phyloP scores from a whole-genome alignment of 106 monocot genomes.

The Platanthera guangdongensis region DNA sequence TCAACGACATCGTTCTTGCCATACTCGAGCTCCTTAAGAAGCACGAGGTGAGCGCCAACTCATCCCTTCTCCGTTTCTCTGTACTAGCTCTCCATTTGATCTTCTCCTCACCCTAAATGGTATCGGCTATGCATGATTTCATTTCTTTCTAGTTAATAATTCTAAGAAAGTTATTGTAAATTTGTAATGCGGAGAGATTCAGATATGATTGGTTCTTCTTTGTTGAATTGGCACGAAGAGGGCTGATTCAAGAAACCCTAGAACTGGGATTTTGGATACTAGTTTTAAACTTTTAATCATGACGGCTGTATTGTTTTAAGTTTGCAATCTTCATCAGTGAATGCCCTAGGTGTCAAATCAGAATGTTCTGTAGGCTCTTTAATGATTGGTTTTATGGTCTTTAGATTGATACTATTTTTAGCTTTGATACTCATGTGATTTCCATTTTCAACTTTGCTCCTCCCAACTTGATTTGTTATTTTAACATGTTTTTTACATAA shows the following conservation, averaged over 20 bases:
- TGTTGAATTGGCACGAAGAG: neutral
- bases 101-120: neutral
- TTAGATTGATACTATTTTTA: neutral
- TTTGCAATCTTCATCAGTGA: neutral
- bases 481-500: neutral
- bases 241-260: neutral
- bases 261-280: neutral
- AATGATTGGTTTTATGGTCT: neutral
- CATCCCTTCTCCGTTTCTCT: neutral
- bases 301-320: neutral
- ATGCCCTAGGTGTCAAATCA: neutral
- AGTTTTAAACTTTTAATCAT: neutral
- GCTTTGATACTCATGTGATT: neutral
- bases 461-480: neutral
- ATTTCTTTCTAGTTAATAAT: neutral
- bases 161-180: neutral
- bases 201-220: neutral
- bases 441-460: neutral
- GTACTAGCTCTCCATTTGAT: neutral
- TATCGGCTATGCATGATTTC: neutral
- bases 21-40: constrained; percentile 28
- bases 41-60: constrained; percentile 13
- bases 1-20: constrained; percentile 47
- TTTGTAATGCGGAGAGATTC: neutral
- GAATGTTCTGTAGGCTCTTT: neutral